Evolutionary conservation across 2,329 filamentous ascomycete species (phyloP), one percentile per base, ranked within the genome.

Genomic region (Penicillium sp.): DNA sequence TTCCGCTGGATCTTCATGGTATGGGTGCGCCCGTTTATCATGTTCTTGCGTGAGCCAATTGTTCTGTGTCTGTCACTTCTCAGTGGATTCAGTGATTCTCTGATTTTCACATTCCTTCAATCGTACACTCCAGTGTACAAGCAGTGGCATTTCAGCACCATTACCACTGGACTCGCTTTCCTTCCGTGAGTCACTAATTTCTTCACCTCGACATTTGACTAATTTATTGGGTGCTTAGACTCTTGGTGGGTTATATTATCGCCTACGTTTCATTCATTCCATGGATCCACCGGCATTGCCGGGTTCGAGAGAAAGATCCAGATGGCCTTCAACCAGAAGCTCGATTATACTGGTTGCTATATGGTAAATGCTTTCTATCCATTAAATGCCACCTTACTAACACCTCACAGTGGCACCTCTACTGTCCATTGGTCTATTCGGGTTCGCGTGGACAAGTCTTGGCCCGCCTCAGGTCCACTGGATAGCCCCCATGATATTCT

Each of bases 21-120:
- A 44, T 85, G 84, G 82, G 65, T 77, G 31, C 81, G 84, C 0
- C 84, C 85, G 0, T 88, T 86, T 66, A 76, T 79, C 55, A 85
- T 88, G 81, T 85, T 88, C 62, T 50, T 84, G 14, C 83, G 79
- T 1, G 86, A 88, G 64, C 85, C 85, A 0, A 88, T 88, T 53
- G 85, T 88, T 3, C 70, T 82, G 18, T 82, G 75, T 48, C 71
- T 87, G 1, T 87, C 84, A 1, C 73, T 87, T 2, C 78, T 88
- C n/a, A 83, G 79, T 41, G 85, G 85, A 3, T 87, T 88, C 73
- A 81, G 79, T 53, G 85, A 88, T 56, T 81, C 84, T 0, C 75
- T 88, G 21, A 87, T 88, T 64, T 88, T 87, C 72, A 85, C 83
- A 68, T 86, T 86, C 69, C 79, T 88, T 34, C 82, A 87, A 62